A percentile compares a stretch with the other conserved stretches of the same genome.
Conservation (phyloP, 2,329 filamentous ascomycete species). For the Neofusicoccum ribis region DNA sequence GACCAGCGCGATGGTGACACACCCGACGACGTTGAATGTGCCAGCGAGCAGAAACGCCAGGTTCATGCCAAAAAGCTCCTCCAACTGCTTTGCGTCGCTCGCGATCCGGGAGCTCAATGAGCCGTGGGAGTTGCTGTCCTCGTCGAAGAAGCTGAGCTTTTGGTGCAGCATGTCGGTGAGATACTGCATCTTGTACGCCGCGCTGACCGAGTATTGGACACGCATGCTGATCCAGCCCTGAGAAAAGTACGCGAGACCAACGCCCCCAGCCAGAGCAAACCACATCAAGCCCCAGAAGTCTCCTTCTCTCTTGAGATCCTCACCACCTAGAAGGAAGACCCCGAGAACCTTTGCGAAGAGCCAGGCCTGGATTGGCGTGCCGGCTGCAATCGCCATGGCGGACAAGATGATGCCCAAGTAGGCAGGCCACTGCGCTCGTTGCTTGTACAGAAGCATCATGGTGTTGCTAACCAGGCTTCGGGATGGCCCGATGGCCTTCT, state of each 20-base stretch:
- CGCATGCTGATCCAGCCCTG: background rate
- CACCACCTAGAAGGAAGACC: background rate
- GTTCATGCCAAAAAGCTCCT: slow-evolving; percentile 79
- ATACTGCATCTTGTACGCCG: background rate
- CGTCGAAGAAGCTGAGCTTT: slow-evolving; percentile 85
- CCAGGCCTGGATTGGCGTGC: slow-evolving; percentile 2
- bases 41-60: slow-evolving; percentile 81
- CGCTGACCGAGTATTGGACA: background rate
- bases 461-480: background rate
- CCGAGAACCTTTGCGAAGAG: background rate
- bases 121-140: slow-evolving; percentile 81
- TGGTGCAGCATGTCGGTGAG: slow-evolving; percentile 56
- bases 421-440: background rate
- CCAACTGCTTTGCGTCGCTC: slow-evolving; percentile 80
- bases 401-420: background rate
- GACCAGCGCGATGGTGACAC: slow-evolving; percentile 64
- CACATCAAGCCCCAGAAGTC: slow-evolving; percentile 9
- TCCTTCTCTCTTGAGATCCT: background rate
- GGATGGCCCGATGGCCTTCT: background rate
- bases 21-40: slow-evolving; percentile 69
- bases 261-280: background rate
- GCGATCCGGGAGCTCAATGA: slow-evolving; percentile 82
- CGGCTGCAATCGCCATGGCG: background rate
- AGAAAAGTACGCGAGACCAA: background rate
- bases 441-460: background rate